phyloP scores from a whole-genome alignment of 1,284 basidiomycete species.

The Schizopora paradoxa region DNA sequence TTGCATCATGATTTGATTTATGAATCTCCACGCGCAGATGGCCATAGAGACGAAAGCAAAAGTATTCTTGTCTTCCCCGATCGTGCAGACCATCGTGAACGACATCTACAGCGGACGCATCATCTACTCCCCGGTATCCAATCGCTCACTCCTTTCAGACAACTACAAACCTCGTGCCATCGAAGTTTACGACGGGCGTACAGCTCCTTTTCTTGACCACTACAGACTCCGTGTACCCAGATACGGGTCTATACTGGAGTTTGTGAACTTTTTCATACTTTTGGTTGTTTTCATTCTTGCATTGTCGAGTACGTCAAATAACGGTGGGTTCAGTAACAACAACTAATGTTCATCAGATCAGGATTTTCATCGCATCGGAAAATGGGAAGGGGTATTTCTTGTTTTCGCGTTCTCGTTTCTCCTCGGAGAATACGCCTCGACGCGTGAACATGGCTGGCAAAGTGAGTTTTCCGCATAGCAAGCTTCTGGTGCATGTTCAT shows the following conservation, averaged over 20 bases:
- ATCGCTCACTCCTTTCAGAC: constrained; percentile 74
- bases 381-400: constrained; percentile 69
- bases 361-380: constrained; percentile 43
- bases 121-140: constrained; percentile 59
- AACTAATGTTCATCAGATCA: constrained; percentile 45
- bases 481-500: background rate
- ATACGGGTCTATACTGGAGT: constrained; percentile 76
- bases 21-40: constrained; percentile 47
- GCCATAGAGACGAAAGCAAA: constrained; percentile 81
- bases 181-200: constrained; percentile 68
- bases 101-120: constrained; percentile 76
- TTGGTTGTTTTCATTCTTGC: constrained; percentile 70
- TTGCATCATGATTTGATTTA: background rate
- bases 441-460: constrained; percentile 80
- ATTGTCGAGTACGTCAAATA: constrained; percentile 50
- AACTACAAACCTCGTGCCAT: constrained; percentile 79
- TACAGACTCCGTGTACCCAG: constrained; percentile 80
- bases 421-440: constrained; percentile 76
- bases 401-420: constrained; percentile 72
- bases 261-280: constrained; percentile 67
- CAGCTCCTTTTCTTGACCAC: constrained; percentile 78
- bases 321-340: constrained; percentile 8
- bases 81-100: constrained; percentile 78
- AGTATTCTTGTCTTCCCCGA: constrained; percentile 69
- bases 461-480: constrained; percentile 47